Conservation (phyloP, 176 grass and related monocot genomes). For the Oryza longistaminata region DNA sequence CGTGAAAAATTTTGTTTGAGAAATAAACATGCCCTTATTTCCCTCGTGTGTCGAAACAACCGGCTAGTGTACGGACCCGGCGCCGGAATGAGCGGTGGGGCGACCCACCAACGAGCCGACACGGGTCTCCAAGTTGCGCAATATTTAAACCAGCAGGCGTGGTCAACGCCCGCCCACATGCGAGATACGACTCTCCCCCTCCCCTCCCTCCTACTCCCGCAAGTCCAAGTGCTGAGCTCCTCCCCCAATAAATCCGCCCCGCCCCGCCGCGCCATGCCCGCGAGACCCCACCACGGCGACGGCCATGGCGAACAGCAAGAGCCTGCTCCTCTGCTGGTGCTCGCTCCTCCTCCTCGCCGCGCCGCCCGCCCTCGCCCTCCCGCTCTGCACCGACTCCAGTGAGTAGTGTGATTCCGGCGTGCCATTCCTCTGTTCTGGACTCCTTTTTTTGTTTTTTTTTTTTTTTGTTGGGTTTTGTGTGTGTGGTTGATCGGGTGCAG, state of each 20-base stretch:
- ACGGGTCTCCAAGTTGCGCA: background rate
- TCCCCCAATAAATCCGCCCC: conserved; percentile 27
- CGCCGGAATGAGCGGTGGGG: no score
- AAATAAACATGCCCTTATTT: no score
- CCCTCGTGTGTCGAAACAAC: no score
- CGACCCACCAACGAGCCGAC: background rate
- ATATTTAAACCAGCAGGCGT: conserved; percentile 17
- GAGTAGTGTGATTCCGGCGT: background rate
- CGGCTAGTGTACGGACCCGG: no score
- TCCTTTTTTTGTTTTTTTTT: no score
- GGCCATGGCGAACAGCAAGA: background rate
- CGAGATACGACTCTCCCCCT: background rate
- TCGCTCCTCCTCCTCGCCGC: conserved; percentile 20
- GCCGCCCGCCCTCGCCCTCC: conserved; percentile 33
- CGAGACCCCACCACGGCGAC: background rate
- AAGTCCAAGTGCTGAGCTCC: background rate
- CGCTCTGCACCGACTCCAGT: conserved; percentile 71
- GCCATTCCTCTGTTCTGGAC: no score
- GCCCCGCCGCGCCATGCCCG: conserved; percentile 22
- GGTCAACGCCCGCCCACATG: conserved; percentile 31
- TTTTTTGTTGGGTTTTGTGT: background rate
- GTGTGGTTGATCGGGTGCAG: conserved; percentile 22
- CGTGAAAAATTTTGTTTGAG: no score
- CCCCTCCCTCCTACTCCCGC: background rate
- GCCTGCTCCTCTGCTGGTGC: background rate